A percentile compares a stretch with the other conserved stretches of the same genome.
phyloP scores from a whole-genome alignment of 257 asterid genomes.

The Apocynum venetum region DNA sequence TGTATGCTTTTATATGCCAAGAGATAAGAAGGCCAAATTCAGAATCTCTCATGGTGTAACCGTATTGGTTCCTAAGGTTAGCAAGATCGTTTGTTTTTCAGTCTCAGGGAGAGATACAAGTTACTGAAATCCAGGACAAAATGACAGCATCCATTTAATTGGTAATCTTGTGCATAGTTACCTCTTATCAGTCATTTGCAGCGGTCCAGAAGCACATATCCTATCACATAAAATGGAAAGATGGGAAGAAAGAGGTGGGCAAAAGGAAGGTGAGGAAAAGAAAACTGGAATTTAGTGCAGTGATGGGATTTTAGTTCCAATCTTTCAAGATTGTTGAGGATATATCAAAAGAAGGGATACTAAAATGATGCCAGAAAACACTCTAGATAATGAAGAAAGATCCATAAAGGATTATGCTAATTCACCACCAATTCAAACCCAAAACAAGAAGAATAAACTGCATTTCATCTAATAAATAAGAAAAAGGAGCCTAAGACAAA shows the following conservation, averaged over 20 bases:
- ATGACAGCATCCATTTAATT: background rate
- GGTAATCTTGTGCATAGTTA: background rate
- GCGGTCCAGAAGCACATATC: background rate
- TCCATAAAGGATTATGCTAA: background rate
- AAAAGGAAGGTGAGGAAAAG: background rate
- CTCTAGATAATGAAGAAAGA: background rate
- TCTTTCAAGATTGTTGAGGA: constrained; percentile 4
- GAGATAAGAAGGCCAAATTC: background rate
- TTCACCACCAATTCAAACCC: background rate
- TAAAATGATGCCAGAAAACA: background rate
- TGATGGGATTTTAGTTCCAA: background rate
- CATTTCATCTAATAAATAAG: background rate
- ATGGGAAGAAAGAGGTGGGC: background rate
- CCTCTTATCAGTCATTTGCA: background rate
- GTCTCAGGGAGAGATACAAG: background rate
- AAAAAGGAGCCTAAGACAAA: constrained; percentile 1
- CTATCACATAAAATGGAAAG: background rate
- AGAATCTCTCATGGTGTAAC: background rate
- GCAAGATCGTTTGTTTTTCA: background rate
- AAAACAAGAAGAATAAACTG: background rate
- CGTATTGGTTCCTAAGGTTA: background rate
- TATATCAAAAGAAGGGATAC: background rate
- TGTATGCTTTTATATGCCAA: background rate
- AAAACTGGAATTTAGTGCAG: background rate
- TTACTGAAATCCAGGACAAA: background rate